Percentiles rank a stretch among this genome's conserved stretches.
Evolutionary conservation across 192 early-diverging fungal genomes (phyloP).

Genomic region (Lobosporangium transversale): DNA sequence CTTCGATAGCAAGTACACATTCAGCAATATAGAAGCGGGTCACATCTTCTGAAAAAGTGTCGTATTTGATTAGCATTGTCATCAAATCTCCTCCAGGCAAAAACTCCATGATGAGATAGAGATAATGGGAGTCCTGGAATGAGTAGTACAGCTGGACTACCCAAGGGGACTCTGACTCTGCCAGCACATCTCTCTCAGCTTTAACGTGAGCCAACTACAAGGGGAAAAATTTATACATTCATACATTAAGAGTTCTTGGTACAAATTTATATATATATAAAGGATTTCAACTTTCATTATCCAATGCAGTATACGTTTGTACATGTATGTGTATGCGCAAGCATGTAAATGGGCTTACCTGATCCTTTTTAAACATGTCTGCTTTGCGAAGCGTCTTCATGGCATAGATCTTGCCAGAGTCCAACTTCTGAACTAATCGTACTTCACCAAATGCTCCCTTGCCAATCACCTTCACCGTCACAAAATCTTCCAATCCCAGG

Average conservation of each 20-base stretch:
- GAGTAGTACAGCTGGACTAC: slow-evolving; percentile 98
- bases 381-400: slow-evolving; percentile 97
- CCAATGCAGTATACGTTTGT: too few species aligned
- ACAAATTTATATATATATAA: background rate
- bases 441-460: slow-evolving; percentile 99
- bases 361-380: slow-evolving; percentile 99
- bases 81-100: slow-evolving; percentile 99
- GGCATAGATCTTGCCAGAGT: slow-evolving; percentile 98
- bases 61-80: slow-evolving; percentile 99
- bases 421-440: slow-evolving; percentile 93
- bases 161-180: slow-evolving; percentile 96
- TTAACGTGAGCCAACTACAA: slow-evolving; percentile 91
- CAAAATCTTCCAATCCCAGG: slow-evolving; percentile 91
- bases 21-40: slow-evolving; percentile 99
- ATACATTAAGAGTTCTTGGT: too few species aligned
- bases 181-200: slow-evolving; percentile 97
- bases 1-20: slow-evolving; percentile 90
- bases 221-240: too few species aligned
- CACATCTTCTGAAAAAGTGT: slow-evolving; percentile 96
- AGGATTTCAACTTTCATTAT: background rate
- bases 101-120: slow-evolving; percentile 99
- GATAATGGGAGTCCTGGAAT: slow-evolving; percentile 93
- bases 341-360: too few species aligned
- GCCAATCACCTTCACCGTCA: slow-evolving; percentile 97
- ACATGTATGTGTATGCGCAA: too few species aligned